A percentile compares a stretch with the other conserved stretches of the same genome.
These are phyloP conservation scores for Waltergamsia citrina DNA, from an alignment of 2,329 filamentous ascomycete species.

Conservation along the genomic window DNA sequence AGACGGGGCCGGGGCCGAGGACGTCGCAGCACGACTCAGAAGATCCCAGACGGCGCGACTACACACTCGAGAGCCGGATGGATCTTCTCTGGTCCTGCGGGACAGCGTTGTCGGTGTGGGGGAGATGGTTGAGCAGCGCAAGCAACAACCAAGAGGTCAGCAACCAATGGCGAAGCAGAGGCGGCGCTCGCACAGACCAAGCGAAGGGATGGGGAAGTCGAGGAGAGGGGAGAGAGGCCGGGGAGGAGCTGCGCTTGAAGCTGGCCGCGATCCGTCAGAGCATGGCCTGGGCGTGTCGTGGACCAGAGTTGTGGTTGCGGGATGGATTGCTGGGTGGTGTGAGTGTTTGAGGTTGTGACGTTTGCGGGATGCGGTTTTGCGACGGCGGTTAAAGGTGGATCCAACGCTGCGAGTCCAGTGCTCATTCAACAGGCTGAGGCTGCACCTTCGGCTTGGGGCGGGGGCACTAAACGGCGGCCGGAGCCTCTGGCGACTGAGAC, in stretches of 20 bases:
- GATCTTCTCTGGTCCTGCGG: no score
- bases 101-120: no score
- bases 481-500: no score
- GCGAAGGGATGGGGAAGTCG: no score
- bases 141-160: no score
- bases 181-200: no score
- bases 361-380: slow-evolving; percentile 2
- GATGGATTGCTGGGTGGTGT: not conserved
- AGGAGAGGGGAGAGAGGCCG: not conserved
- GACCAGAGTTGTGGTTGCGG: not conserved
- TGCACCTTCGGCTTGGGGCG: not conserved
- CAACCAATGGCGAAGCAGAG: no score
- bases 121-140: no score
- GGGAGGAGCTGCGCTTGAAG: not conserved
- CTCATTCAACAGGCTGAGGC: not conserved
- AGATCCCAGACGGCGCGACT: not conserved
- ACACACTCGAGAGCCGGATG: no score
- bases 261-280: not conserved
- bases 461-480: not conserved
- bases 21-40: not conserved
- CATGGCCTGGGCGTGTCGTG: not conserved
- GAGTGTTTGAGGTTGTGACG: slow-evolving; percentile 1
- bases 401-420: not conserved
- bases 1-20: not conserved
- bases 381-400: slow-evolving; percentile 12